Conservation (phyloP, 257 asterid genomes). For the Cordia subcordata region DNA sequence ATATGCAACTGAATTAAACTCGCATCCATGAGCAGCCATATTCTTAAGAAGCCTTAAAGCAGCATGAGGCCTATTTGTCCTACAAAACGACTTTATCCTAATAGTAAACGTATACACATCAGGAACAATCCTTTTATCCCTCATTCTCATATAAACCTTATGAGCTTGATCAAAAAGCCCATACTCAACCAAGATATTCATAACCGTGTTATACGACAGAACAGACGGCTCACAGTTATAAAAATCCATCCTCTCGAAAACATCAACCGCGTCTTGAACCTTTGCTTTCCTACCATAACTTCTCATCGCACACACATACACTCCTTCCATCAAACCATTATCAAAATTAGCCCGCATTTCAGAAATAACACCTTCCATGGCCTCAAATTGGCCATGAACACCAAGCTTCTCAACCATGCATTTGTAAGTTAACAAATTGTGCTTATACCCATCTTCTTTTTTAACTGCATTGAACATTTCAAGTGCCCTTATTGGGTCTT, state of each 20-base stretch:
- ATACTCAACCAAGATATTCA: conserved; percentile 81
- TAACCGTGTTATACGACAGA: conserved; percentile 59
- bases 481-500: conserved; percentile 78
- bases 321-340: conserved; percentile 60
- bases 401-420: conserved; percentile 82
- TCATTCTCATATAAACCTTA: conserved; percentile 80
- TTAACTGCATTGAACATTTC: conserved; percentile 73
- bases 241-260: conserved; percentile 93
- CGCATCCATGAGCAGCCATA: conserved; percentile 77
- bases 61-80: conserved; percentile 65
- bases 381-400: conserved; percentile 59
- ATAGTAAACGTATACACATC: conserved; percentile 82
- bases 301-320: conserved; percentile 63
- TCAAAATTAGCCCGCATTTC: conserved; percentile 60
- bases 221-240: conserved; percentile 71
- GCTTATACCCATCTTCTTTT: conserved; percentile 67
- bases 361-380: conserved; percentile 63
- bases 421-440: conserved; percentile 62
- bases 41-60: conserved; percentile 84
- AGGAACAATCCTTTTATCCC: conserved; percentile 60
- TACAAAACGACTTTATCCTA: conserved; percentile 84
- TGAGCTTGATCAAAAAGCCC: conserved; percentile 77
- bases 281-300: conserved; percentile 68
- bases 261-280: conserved; percentile 71
- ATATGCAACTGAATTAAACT: conserved; percentile 62